Conservation (phyloP, 192 early-diverging fungal genomes). For the Podila epicladia region DNA sequence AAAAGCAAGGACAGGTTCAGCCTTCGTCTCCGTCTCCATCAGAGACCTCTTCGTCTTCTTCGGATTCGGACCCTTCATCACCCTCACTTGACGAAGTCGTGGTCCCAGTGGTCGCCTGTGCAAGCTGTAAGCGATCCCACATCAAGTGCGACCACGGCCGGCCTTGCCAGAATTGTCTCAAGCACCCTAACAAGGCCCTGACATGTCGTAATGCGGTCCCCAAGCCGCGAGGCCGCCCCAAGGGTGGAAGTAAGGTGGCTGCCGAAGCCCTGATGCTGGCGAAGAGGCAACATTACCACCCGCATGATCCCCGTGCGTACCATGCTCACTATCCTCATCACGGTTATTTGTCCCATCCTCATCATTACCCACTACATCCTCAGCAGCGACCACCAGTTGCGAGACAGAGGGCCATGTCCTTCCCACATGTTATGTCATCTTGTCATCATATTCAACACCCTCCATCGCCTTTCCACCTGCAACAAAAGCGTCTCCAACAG, state of each 20-base stretch:
- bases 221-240: constrained; percentile 48
- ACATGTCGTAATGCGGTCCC: constrained; percentile 44
- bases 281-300: not conserved
- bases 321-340: not conserved
- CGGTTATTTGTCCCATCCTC: not conserved
- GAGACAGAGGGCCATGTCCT: not conserved
- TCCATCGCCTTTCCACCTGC: not conserved
- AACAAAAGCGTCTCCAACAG: not conserved
- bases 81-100: constrained; percentile 1
- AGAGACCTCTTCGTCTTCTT: not conserved
- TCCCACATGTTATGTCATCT: not conserved
- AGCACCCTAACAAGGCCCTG: constrained; percentile 39
- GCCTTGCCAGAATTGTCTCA: constrained; percentile 39
- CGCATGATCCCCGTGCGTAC: not conserved
- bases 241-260: constrained; percentile 47
- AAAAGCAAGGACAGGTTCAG: constrained; percentile 7
- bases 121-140: constrained; percentile 40
- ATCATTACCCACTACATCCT: not conserved
- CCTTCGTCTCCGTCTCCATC: not conserved
- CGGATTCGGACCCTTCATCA: constrained; percentile 14
- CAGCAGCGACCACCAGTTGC: not conserved
- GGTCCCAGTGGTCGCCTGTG: constrained; percentile 26
- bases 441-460: not conserved
- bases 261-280: constrained; percentile 32
- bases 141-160: constrained; percentile 47